Base-by-base conservation (phyloP, 1,139 yeast genomes). In the Sugiyamaella xylanicola region DNA sequence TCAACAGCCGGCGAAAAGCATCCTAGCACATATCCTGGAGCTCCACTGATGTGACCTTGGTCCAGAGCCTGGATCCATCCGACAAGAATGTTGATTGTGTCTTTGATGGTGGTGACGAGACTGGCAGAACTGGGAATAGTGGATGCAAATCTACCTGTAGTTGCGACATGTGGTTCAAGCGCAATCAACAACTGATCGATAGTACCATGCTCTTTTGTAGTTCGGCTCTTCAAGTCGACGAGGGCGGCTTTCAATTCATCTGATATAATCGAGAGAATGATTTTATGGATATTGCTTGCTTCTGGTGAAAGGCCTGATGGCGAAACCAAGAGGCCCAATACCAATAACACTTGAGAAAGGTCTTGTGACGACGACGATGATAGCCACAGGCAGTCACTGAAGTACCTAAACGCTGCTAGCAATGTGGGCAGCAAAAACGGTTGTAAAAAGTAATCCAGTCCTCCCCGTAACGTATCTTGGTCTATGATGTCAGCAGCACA, bases 361-460 rank as follows among this genome's bases (percentile, higher is more conserved):
- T 71, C 72, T 39, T 67, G 64, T 15, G 61, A 58, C 17, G 15
- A 7, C 15, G 37, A n/a, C 4, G 37, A 32, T 15, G 37, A 32
- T 22, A 65, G 67, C 77, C 80, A 76, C 8, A 78, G 62, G 27
- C 72, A 71, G 41, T 70, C 67, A 41, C 70, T 66, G 25, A 76
- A 59, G 71, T 75, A 75, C 15, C 68, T 63, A 50, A 82, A 63
- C 0, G 80, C 76, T 5, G 78, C 76, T 8, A 77, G 68, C 37
- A 80, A 63, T 2, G 82, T 74, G 1, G 77, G 75, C 15, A 80
- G 68, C 49, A 83, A 67, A 58, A 83, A 82, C 1, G 87, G 86
- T 60, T 85, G 87, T 50, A 82, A 70, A 59, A 85, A 82, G 62
- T 84, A 84, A 61, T 85, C 90, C 21, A 85, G 72, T 0, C 89